A percentile compares a stretch with the other conserved stretches of the same genome.
Evolutionary conservation across 2,329 filamentous ascomycete species (phyloP).

Genomic region (Penicillium aurantiogriseum): DNA sequence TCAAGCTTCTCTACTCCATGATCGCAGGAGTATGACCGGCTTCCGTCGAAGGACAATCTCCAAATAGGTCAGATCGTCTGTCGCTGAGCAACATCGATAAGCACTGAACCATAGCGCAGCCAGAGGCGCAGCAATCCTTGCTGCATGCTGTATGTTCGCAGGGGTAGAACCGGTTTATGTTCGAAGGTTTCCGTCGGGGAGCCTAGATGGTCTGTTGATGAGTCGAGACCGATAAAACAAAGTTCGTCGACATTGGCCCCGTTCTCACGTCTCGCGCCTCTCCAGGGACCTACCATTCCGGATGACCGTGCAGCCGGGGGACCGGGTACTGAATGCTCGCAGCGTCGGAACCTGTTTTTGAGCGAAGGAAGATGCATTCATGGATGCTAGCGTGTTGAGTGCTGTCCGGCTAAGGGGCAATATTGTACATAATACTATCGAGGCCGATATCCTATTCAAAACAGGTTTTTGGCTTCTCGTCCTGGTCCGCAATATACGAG

Average conservation of each 20-base stretch:
- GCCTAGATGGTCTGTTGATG: background rate
- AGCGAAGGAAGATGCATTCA: background rate
- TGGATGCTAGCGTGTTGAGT: background rate
- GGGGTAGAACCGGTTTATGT: conserved; percentile 1
- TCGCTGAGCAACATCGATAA: background rate
- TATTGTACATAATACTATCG: background rate
- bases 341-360: background rate
- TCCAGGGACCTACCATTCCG: background rate
- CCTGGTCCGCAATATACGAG: background rate
- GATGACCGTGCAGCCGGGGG: background rate
- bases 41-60: background rate
- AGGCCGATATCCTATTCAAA: background rate
- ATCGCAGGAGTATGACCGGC: background rate
- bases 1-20: background rate
- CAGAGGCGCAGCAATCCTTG: background rate
- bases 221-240: conserved; percentile 3
- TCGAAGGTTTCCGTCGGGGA: background rate
- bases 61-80: background rate
- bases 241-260: background rate
- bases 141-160: background rate
- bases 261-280: background rate
- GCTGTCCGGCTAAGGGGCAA: background rate
- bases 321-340: background rate
- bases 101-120: background rate
- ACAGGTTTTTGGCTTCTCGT: background rate